These are phyloP conservation scores for Quercus engelmannii DNA, from an alignment of 306 rosid genomes.

Conservation along the genomic window DNA sequence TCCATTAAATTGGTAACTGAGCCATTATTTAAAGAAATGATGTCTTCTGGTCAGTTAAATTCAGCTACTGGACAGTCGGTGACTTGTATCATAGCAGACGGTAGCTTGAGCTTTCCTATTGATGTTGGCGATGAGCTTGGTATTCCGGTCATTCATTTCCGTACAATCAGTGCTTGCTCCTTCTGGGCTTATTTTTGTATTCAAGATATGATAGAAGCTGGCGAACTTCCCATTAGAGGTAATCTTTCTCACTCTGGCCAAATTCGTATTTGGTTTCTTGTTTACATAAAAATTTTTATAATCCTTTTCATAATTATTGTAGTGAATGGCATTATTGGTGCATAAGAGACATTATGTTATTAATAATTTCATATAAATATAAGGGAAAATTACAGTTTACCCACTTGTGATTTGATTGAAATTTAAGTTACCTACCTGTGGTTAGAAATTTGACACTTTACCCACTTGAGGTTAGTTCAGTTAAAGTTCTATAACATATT, in stretches of 20 bases:
- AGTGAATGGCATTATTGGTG: no score
- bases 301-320: no score
- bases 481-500: no score
- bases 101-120: constrained; percentile 22
- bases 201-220: constrained; percentile 24
- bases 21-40: constrained; percentile 27
- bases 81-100: constrained; percentile 46
- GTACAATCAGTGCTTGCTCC: constrained; percentile 33
- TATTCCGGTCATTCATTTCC: constrained; percentile 37
- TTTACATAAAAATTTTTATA: no score
- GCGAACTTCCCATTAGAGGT: constrained; percentile 54
- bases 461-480: no score
- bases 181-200: constrained; percentile 38
- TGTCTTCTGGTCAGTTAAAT: not conserved
- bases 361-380: no score
- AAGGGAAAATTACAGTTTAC: no score
- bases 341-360: no score
- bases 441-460: no score
- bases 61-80: not conserved
- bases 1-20: constrained; percentile 3
- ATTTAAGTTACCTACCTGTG: no score
- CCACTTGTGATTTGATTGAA: no score
- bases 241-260: not conserved
- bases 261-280: no score
- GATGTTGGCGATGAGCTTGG: constrained; percentile 28